Percentiles rank a stretch among this genome's conserved stretches.
These are phyloP conservation scores for Leptographium lundbergii DNA, from an alignment of 2,329 filamentous ascomycete species.

Conservation along the genomic window DNA sequence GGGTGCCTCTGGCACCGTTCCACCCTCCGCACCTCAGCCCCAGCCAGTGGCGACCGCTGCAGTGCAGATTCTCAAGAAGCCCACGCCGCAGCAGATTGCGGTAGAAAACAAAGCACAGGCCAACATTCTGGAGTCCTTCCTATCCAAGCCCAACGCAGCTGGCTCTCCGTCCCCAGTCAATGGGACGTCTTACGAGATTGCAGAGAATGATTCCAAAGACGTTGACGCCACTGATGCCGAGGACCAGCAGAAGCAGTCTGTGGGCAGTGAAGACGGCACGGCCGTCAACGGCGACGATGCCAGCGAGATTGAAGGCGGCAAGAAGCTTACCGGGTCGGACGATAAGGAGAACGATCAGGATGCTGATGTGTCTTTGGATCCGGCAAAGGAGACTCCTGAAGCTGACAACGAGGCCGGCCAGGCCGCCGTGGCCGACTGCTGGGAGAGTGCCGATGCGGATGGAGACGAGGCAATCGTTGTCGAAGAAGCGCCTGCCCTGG, in stretches of 20 bases:
- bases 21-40: conserved; percentile 16
- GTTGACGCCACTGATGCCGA: conserved; percentile 35
- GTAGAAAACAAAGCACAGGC: conserved; percentile 23
- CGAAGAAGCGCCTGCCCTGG: conserved; percentile 50
- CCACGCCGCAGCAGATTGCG: conserved; percentile 25
- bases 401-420: conserved; percentile 45
- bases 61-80: conserved; percentile 40
- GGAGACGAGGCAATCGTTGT: conserved; percentile 52
- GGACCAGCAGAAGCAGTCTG: background rate
- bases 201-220: conserved; percentile 16
- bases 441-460: conserved; percentile 69
- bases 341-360: conserved; percentile 42
- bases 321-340: conserved; percentile 40
- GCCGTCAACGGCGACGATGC: background rate
- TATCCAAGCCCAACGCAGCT: conserved; percentile 12
- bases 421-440: conserved; percentile 64
- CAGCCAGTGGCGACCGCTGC: conserved; percentile 20
- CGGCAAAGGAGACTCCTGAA: conserved; percentile 21
- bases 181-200: background rate
- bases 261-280: background rate
- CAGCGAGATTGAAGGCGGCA: conserved; percentile 37
- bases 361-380: conserved; percentile 7
- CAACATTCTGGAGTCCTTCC: conserved; percentile 27
- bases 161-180: background rate
- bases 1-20: conserved; percentile 15